Conservation (phyloP, 208 protist species). For the Acanthamoeba rhysodes region DNA sequence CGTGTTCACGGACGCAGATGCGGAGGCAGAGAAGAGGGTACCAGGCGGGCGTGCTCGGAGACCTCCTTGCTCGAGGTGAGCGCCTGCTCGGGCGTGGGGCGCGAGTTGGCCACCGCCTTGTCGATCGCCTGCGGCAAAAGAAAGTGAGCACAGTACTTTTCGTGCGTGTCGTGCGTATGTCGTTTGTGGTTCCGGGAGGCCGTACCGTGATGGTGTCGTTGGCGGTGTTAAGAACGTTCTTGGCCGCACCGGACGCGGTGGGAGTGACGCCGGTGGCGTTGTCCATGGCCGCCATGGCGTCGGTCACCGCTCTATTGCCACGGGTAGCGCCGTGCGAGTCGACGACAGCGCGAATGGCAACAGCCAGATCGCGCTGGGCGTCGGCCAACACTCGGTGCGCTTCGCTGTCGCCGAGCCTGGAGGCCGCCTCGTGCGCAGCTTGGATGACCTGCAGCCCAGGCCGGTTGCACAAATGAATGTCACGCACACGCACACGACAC, state of each 20-base stretch:
- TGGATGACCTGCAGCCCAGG: not conserved
- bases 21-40: not conserved
- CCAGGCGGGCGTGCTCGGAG: constrained; percentile 29
- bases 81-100: constrained; percentile 28
- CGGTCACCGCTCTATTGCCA: not conserved
- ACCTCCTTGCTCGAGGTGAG: constrained; percentile 36
- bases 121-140: not conserved
- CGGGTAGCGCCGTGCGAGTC: not conserved
- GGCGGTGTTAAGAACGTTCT: constrained; percentile 4
- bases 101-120: constrained; percentile 29
- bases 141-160: not conserved
- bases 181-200: not conserved
- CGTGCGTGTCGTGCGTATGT: too few relatives aligned
- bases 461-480: too few relatives aligned
- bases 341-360: not conserved
- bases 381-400: not conserved
- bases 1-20: too few relatives aligned
- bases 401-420: not conserved
- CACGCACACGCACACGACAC: too few relatives aligned
- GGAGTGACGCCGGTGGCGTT: not conserved
- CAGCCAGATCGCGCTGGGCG: not conserved
- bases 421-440: not conserved
- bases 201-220: constrained; percentile 4
- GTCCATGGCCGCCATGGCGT: not conserved
- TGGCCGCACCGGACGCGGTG: not conserved